Evolutionary conservation across 1,284 basidiomycete species (phyloP).

Genomic region (Microbotryomycetes sp.): DNA sequence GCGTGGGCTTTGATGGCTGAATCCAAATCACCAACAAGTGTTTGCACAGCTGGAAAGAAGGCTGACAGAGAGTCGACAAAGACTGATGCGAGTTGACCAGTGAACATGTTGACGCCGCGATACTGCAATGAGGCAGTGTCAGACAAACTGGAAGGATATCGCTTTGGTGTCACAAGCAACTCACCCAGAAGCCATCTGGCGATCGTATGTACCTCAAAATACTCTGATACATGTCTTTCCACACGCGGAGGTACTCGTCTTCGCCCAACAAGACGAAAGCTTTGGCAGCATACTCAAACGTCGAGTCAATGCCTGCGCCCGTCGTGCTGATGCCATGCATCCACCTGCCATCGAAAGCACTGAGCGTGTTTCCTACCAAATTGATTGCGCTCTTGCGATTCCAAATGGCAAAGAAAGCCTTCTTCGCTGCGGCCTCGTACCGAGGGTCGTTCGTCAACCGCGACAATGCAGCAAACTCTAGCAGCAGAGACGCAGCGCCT

Average conservation of each 20-base stretch:
- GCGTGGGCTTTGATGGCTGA: slow-evolving; percentile 46
- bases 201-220: slow-evolving; percentile 78
- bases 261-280: slow-evolving; percentile 52
- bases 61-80: slow-evolving; percentile 78
- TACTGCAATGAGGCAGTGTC: slow-evolving; percentile 52
- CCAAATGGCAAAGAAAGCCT: slow-evolving; percentile 87
- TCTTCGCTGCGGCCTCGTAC: slow-evolving; percentile 58
- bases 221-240: slow-evolving; percentile 74
- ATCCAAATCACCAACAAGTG: slow-evolving; percentile 80
- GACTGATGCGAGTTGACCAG: slow-evolving; percentile 60
- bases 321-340: slow-evolving; percentile 55
- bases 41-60: slow-evolving; percentile 83
- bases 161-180: slow-evolving; percentile 31
- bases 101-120: slow-evolving; percentile 68
- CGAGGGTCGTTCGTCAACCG: slow-evolving; percentile 76
- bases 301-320: slow-evolving; percentile 87
- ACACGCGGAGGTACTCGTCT: slow-evolving; percentile 81
- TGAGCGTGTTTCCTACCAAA: slow-evolving; percentile 81
- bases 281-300: slow-evolving; percentile 72
- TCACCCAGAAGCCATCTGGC: slow-evolving; percentile 78
- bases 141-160: not conserved
- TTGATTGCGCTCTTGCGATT: slow-evolving; percentile 65
- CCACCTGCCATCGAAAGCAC: slow-evolving; percentile 48
- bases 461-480: slow-evolving; percentile 87
- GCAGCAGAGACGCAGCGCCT: slow-evolving; percentile 80